Conservation (phyloP, 257 asterid species). For the Voacanga thouarsii region DNA sequence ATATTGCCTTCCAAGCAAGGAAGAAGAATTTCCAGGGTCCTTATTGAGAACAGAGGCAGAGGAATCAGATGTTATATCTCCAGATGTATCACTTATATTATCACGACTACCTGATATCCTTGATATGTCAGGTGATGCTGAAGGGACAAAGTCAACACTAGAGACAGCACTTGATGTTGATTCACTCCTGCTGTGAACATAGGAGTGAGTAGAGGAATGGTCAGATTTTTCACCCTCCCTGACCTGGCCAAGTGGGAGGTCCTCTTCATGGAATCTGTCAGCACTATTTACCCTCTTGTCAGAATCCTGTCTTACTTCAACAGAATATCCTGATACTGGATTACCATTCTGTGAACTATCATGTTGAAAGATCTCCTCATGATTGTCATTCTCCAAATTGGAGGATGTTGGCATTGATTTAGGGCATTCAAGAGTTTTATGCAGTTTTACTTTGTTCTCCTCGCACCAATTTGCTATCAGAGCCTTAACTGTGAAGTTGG, state of each 20-base stretch:
- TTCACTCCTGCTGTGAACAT: conserved; percentile 86
- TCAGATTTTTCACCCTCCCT: conserved; percentile 46
- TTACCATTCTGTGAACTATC: conserved; percentile 29
- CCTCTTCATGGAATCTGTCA: conserved; percentile 35
- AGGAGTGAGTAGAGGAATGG: conserved; percentile 65
- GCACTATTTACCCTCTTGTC: conserved; percentile 25
- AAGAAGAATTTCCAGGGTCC: conserved; percentile 30
- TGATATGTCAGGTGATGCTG: conserved; percentile 47
- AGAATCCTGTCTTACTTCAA: conserved; percentile 28
- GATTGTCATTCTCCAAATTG: conserved; percentile 18
- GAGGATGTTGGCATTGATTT: conserved; percentile 19
- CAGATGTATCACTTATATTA: conserved; percentile 36
- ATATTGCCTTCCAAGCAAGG: conserved; percentile 36
- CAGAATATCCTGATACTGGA: conserved; percentile 35
- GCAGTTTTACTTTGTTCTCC: conserved; percentile 46
- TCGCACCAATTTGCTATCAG: conserved; percentile 69
- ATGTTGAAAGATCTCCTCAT: conserved; percentile 25
- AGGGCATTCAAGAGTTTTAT: conserved; percentile 22
- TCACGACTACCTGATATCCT: conserved; percentile 44
- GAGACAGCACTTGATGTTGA: conserved; percentile 85
- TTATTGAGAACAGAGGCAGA: conserved; percentile 23
- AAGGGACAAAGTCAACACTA: conserved; percentile 60
- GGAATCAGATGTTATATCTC: conserved; percentile 34
- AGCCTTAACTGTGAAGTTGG: conserved; percentile 76
- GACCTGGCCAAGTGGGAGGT: conserved; percentile 19